phyloP scores from a whole-genome alignment of 441 rosid genomes.

The Viola pubescens region DNA sequence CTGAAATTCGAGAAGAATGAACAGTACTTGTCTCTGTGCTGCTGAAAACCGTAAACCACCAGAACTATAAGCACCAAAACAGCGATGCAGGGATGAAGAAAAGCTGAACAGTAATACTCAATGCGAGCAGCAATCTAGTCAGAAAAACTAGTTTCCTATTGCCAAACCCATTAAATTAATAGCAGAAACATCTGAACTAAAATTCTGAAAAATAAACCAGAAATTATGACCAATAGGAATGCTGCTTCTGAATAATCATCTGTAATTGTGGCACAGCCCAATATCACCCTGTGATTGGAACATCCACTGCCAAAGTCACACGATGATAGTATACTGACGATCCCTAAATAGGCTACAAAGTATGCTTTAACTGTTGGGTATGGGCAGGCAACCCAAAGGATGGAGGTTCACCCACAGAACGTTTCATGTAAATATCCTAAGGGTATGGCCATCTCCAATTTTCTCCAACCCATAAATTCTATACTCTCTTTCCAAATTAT shows the following conservation, averaged over 20 bases:
- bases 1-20: slow-evolving; percentile 38
- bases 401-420: no score
- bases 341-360: background rate
- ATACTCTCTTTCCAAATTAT: no score
- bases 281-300: no score
- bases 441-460: no score
- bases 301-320: no score
- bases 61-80: slow-evolving; percentile 14
- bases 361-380: background rate
- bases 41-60: slow-evolving; percentile 31
- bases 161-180: background rate
- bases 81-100: background rate
- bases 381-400: background rate
- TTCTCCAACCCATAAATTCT: no score
- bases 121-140: background rate
- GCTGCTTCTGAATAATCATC: background rate
- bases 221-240: background rate
- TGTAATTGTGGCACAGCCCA: no score
- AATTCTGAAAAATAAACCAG: background rate
- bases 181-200: background rate
- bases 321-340: background rate
- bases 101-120: background rate
- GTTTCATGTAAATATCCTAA: no score
- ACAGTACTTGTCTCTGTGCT: slow-evolving; percentile 35
- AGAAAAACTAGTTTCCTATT: background rate